Evolutionary conservation across 192 early-diverging fungal species (phyloP).

Genomic region (Backusella morwellensis): DNA sequence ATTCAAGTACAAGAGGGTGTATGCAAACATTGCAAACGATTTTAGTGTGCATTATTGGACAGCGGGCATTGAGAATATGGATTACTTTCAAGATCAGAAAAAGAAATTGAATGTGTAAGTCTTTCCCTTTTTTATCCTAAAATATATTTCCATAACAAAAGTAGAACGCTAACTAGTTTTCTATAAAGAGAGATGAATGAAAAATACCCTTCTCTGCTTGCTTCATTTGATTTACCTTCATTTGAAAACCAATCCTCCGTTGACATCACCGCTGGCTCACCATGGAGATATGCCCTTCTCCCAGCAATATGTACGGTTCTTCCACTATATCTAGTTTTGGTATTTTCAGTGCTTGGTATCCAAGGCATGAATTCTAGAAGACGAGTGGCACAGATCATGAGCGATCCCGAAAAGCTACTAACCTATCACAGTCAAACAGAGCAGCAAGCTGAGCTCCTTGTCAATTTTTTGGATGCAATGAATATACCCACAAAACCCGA

Average conservation of each 20-base stretch:
- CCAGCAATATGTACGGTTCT: conserved; percentile 31
- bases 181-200: conserved; percentile 9
- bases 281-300: conserved; percentile 17
- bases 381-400: conserved; percentile 22
- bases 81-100: conserved; percentile 38
- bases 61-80: conserved; percentile 44
- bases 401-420: background rate
- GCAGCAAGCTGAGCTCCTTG: background rate
- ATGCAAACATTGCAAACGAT: conserved; percentile 52
- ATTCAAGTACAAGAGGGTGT: conserved; percentile 45
- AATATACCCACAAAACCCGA: background rate
- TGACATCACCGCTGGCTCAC: background rate
- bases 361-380: conserved; percentile 42
- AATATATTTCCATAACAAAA: background rate
- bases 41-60: conserved; percentile 63
- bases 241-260: background rate
- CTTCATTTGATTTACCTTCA: background rate
- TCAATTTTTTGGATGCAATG: background rate
- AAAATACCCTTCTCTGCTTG: background rate
- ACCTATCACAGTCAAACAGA: background rate
- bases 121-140: background rate
- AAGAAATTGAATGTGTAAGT: conserved; percentile 46
- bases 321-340: conserved; percentile 39
- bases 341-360: conserved; percentile 26
- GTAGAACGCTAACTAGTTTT: background rate